A percentile compares a stretch with the other conserved stretches of the same genome.
Conservation (phyloP, 2,329 filamentous ascomycete genomes). For the Allantophomopsis lycopodina region DNA sequence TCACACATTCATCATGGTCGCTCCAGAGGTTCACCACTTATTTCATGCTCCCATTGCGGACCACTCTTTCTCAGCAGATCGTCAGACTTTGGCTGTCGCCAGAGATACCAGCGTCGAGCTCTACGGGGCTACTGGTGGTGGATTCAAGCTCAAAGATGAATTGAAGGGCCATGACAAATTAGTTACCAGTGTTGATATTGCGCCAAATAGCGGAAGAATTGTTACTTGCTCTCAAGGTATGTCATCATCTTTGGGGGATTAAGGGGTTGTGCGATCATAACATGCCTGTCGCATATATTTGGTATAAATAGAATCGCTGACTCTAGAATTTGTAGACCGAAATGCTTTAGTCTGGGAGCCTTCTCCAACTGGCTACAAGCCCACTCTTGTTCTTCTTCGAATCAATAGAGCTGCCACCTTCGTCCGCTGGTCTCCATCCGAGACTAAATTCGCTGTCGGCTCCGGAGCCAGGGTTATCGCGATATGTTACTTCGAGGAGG, state of each 20-base stretch:
- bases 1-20: slow-evolving; percentile 47
- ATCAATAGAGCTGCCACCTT: slow-evolving; percentile 96
- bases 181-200: slow-evolving; percentile 92
- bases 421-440: slow-evolving; percentile 91
- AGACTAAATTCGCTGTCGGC: slow-evolving; percentile 95
- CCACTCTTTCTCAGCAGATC: slow-evolving; percentile 95
- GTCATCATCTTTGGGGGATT: slow-evolving; percentile 6
- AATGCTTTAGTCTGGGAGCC: slow-evolving; percentile 98
- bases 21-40: slow-evolving; percentile 87
- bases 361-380: slow-evolving; percentile 86
- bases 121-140: slow-evolving; percentile 58
- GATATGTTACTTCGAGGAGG: slow-evolving; percentile 96
- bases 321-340: slow-evolving; percentile 46
- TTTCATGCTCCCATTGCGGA: slow-evolving; percentile 95
- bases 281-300: too few relatives aligned
- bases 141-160: slow-evolving; percentile 79
- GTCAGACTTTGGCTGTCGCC: slow-evolving; percentile 75
- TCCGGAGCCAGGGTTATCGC: slow-evolving; percentile 92
- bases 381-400: slow-evolving; percentile 87
- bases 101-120: slow-evolving; percentile 85
- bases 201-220: slow-evolving; percentile 78
- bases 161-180: slow-evolving; percentile 95
- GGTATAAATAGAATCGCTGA: not conserved
- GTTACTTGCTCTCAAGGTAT: slow-evolving; percentile 93
- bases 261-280: too few relatives aligned